Conservation (phyloP, 2,329 filamentous ascomycete genomes). For the Aspergillus spinulosporus region DNA sequence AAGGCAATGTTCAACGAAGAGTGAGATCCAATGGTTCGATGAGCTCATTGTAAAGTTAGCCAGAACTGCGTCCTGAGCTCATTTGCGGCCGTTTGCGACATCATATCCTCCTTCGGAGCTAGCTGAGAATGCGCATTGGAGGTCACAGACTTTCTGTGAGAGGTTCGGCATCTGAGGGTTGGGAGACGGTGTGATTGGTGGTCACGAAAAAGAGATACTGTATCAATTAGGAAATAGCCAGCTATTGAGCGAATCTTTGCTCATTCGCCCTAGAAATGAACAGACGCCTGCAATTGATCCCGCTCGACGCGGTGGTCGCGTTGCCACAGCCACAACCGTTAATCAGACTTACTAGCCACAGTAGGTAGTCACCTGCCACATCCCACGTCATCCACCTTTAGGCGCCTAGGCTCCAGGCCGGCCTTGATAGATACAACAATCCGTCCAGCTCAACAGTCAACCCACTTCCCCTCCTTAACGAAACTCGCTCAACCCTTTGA, state of each 20-base stretch:
- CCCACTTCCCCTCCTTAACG: not conserved
- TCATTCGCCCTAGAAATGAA: not conserved
- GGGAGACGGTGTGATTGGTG: not conserved
- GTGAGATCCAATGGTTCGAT: conserved; percentile 28
- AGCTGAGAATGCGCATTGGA: not conserved
- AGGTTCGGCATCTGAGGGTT: not conserved
- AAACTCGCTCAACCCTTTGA: not conserved
- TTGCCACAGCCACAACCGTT: conserved; percentile 21
- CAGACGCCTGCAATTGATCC: not conserved
- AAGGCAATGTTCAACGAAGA: conserved; percentile 28
- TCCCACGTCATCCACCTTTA: conserved; percentile 31
- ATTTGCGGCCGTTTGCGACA: conserved; percentile 7
- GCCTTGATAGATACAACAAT: not conserved
- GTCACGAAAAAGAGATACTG: not conserved
- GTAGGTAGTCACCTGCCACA: conserved; percentile 5
- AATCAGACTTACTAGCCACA: not conserved
- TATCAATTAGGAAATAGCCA: not conserved
- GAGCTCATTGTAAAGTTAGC: conserved; percentile 27
- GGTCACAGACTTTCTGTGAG: conserved; percentile 1
- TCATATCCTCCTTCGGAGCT: conserved; percentile 2
- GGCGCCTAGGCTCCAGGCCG: conserved; percentile 5
- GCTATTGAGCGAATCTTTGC: not conserved
- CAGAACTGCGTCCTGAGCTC: conserved; percentile 11
- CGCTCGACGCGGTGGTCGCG: conserved; percentile 16
- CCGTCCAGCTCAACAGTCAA: too few relatives aligned